These are phyloP conservation scores for Aspergillus sclerotioniger DNA, from an alignment of 495 filamentous ascomycete species.

Conservation along the genomic window DNA sequence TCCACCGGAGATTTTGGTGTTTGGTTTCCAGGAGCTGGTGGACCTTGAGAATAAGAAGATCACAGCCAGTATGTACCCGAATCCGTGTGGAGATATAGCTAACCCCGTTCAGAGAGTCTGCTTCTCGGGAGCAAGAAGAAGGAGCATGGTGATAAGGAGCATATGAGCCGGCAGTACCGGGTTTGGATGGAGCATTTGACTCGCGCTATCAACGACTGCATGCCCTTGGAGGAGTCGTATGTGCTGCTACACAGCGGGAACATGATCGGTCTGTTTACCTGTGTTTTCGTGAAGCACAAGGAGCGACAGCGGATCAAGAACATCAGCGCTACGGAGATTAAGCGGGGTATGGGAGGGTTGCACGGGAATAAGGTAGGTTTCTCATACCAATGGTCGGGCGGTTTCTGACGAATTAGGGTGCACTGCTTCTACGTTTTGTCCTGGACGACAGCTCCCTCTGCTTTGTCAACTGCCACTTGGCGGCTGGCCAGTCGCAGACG, in stretches of 20 bases:
- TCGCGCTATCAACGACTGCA: conserved; percentile 73
- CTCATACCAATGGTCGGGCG: background rate
- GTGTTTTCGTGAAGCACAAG: conserved; percentile 84
- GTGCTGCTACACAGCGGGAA: conserved; percentile 83
- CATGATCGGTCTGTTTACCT: conserved; percentile 91
- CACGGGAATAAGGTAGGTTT: conserved; percentile 81
- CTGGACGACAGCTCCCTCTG: conserved; percentile 91
- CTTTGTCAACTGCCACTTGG: conserved; percentile 96
- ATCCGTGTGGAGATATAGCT: conserved; percentile 15
- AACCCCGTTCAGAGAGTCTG: conserved; percentile 56
- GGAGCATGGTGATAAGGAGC: conserved; percentile 80
- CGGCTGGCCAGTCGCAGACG: conserved; percentile 88
- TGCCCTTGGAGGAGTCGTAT: conserved; percentile 78
- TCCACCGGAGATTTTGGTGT: conserved; percentile 86
- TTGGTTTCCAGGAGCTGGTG: conserved; percentile 97
- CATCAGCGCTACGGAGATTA: conserved; percentile 77
- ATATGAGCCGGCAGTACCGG: conserved; percentile 96
- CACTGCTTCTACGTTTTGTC: conserved; percentile 84
- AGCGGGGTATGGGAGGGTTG: conserved; percentile 88
- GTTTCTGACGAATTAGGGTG: conserved; percentile 55
- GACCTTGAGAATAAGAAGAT: conserved; percentile 96
- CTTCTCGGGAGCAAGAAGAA: conserved; percentile 76
- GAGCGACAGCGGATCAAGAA: conserved; percentile 72
- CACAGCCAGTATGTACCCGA: conserved; percentile 73
- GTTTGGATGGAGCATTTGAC: conserved; percentile 90